Evolutionary conservation across 768 basidiomycete genomes (phyloP), one percentile per base, ranked within the genome.

Genomic region (Dacryopinax primogenitus): DNA sequence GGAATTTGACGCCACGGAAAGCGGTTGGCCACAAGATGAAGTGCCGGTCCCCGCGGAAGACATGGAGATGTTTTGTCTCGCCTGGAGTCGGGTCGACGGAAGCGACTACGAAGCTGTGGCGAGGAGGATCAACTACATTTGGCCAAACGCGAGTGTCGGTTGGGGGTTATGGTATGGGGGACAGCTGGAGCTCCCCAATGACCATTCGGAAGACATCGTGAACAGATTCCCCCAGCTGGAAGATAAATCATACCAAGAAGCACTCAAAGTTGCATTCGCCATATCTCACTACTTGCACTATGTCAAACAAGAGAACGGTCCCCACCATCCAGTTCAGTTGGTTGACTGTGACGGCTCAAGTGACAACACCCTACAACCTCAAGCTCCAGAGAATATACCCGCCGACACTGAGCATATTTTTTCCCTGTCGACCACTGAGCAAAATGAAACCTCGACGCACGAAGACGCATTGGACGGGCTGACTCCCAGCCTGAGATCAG

Each of bases 91-190:
- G 30, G 3, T 58, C 6, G 51, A 58, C 15, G 51, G 51, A 32
- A 30, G 6, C 4, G 51, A 58, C 26, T 58, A 58, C 26, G 26
- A 28, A 9, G 9, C 23, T 23, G 51, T 18, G 3, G 51, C 51
- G 3, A 58, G 51, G 18, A 13, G 51, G 26, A 32, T 58, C 21
- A 23, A 58, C 51, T 30, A 58, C 26, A 11, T 58, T 7, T 58
- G 23, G 26, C 51, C 51, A 23, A 58, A 58, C 51, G 18, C 51
- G 26, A 32, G 32, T 30, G 51, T 58, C 6, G 51, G 51, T 4
- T 58, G 51, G 51, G 51, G 51, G 2, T 30, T 58, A 11, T 58
- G 51, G 51, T 58, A 58, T 32, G 51, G 51, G 4, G 51, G 51
- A 15, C 51, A 58, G 21, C 15, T 58, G 3, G 51, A 58, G 32